Evolutionary conservation across 495 filamentous ascomycete species (phyloP), one percentile per base, ranked within the genome.

Genomic region (Penicillium bovifimosum): DNA sequence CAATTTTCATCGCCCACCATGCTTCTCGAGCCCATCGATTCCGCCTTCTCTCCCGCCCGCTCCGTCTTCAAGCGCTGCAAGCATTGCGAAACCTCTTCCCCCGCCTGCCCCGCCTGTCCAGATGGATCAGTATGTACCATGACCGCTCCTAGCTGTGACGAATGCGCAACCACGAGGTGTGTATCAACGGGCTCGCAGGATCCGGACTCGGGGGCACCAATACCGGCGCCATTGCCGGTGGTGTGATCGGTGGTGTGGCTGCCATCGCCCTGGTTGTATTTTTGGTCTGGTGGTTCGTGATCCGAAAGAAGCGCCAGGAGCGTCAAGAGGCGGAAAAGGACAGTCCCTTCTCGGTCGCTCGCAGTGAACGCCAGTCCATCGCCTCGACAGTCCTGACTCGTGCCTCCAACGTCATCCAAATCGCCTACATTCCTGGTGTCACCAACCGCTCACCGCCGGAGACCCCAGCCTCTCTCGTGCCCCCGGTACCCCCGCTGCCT

Each of bases 361-460:
- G 86, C 53, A 80, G 84, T 24, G 90, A 89, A 24, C 89, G 91
- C 32, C 90, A 95, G 60, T 96, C 91, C 33, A 90, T 97, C 61
- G 93, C 95, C 13, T 96, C 91, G 9, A 96, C 92, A 43, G 89
- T 96, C 47, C 82, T 96, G 48, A 97, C 93, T 6, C 86, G 93
- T 41, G 93, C 93, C 39, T 96, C 92, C 53, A 97, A 98, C 72
- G 89, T 98, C 65, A 98, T 98, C 54, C 93, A 97, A 71, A 98
- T 98, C 67, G 93, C 95, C 39, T 98, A 96, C 68, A 96, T 98
- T 57, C 93, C 93, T 42, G 93, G 93, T 40, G 91, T 97, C 64
- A 97, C 91, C 49, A 96, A 96, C 71, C 81, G 93, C 41, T 90
- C 91, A 4, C 83, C 86, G 2, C 87, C 88, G 9, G 81, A 87